Base-by-base conservation (phyloP, 106 monocot genomes). In the Iris macrosiphon region DNA sequence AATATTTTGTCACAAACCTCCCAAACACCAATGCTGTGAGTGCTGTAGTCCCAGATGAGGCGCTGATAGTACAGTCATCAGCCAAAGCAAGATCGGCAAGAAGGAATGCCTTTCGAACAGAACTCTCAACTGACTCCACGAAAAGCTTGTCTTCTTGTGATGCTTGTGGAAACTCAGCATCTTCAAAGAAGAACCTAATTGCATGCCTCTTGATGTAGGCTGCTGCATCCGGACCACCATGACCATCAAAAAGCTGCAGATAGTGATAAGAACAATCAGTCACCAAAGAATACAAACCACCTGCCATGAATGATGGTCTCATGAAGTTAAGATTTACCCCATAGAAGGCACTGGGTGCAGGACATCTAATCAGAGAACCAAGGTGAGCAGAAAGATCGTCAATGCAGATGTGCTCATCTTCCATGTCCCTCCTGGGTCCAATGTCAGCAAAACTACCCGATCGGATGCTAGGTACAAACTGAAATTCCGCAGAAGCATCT, bases 161-260 rank as follows among this genome's bases (percentile, higher is more conserved):
- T 42, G 77, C 67, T 31, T 71, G 75, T 10, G 91, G 91, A 17
- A 92, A 92, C 13, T 70, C 72, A 23, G 72, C 40, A 54, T 86
- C 73, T 48, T 92, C 79, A 65, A 86, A 86, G 40, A 92, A 70
- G 19, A 92, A 59, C 35, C 71, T 73, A 13, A 79, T 64, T 6
- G 76, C 92, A 59, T 92, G 79, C 40, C 51, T 75, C 49, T 73
- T 82, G n/a, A 92, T 62, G 43, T 76, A 86, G 20, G 85, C 64
- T 43, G 90, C 85, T 26, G 81, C 90, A 63, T 91, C 90, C 12
- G 81, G 66, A 13, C 90, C 90, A n/a, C 81, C 90, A 78, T 91
- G 90, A 1, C 90, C 90, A 81, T 91, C 90, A 67, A 91, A 91
- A 10, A 89, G 63, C 88, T 88, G 26, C 13, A 38, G 10, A 26